phyloP scores from a whole-genome alignment of 805 yeast genomes.

The Candida arabinofermentans region DNA sequence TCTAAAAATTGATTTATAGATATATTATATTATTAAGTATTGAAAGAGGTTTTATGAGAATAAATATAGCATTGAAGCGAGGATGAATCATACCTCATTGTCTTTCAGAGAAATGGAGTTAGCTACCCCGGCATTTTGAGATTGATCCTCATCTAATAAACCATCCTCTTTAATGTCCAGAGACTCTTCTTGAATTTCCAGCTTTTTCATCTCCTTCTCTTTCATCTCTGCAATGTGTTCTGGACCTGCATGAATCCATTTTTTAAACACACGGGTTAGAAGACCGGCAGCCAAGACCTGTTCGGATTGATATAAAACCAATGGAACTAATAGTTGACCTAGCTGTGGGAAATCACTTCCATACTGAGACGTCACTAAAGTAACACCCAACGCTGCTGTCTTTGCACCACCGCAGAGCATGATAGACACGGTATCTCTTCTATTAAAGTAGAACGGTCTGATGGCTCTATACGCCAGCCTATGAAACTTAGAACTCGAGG shows the following conservation, averaged over 20 bases:
- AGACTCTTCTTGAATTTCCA: neutral
- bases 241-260: conserved; percentile 53
- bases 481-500: conserved; percentile 41
- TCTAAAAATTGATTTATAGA: neutral
- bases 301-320: conserved; percentile 82
- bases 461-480: conserved; percentile 39
- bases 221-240: conserved; percentile 8
- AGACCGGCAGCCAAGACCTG: conserved; percentile 82
- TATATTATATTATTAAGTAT: no score
- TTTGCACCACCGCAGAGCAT: conserved; percentile 91
- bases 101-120: no score
- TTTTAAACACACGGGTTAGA: conserved; percentile 59
- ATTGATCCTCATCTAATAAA: neutral
- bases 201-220: conserved; percentile 2
- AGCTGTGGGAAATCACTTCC: conserved; percentile 57
- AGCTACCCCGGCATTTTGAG: neutral
- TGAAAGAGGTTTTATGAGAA: no score
- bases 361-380: conserved; percentile 61
- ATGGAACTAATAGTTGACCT: conserved; percentile 73
- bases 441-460: conserved; percentile 66
- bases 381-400: conserved; percentile 89
- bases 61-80: no score
- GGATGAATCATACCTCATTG: no score
- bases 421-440: conserved; percentile 70
- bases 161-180: neutral